These are phyloP conservation scores for Dactylellina leptospora DNA, from an alignment of 2,329 filamentous ascomycete genomes.

Conservation along the genomic window DNA sequence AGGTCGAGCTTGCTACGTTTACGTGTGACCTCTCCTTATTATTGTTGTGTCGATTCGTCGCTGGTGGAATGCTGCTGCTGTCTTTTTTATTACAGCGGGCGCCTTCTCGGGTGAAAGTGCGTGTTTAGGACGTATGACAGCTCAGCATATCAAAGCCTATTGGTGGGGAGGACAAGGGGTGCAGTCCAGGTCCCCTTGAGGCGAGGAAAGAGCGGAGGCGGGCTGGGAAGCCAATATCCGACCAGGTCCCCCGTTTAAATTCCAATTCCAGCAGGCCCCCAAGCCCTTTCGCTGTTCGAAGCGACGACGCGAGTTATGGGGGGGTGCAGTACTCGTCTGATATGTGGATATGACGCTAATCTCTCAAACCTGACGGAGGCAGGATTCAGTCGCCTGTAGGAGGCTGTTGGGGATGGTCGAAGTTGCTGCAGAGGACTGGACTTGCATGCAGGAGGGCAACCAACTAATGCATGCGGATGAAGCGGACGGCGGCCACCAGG, in stretches of 20 bases:
- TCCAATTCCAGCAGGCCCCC: constrained; percentile 30
- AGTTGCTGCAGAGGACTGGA: constrained; percentile 39
- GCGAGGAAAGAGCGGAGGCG: constrained; percentile 30
- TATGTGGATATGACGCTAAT: too few relatives aligned
- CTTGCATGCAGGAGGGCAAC: constrained; percentile 50
- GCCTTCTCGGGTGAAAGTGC: constrained; percentile 51
- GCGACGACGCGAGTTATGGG: not conserved
- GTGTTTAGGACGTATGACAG: constrained; percentile 54
- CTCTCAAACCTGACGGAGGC: not conserved
- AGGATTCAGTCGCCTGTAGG: too few relatives aligned
- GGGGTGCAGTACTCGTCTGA: too few relatives aligned
- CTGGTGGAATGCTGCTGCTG: constrained; percentile 41
- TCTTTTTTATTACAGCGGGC: constrained; percentile 36
- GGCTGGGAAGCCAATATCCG: constrained; percentile 17
- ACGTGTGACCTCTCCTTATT: constrained; percentile 37
- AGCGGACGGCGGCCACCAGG: constrained; percentile 23
- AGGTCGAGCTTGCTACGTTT: constrained; percentile 34
- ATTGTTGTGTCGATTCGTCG: constrained; percentile 43
- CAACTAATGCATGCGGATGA: constrained; percentile 51
- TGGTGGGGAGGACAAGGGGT: constrained; percentile 53
- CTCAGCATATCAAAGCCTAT: constrained; percentile 52
- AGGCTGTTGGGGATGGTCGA: not conserved
- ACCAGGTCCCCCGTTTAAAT: constrained; percentile 28
- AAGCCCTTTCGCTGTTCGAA: constrained; percentile 6
- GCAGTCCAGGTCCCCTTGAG: constrained; percentile 40